A percentile compares a stretch with the other conserved stretches of the same genome.
These are phyloP conservation scores for Beta lomatogona DNA, from an alignment of 179 eudicot species.

Conservation along the genomic window DNA sequence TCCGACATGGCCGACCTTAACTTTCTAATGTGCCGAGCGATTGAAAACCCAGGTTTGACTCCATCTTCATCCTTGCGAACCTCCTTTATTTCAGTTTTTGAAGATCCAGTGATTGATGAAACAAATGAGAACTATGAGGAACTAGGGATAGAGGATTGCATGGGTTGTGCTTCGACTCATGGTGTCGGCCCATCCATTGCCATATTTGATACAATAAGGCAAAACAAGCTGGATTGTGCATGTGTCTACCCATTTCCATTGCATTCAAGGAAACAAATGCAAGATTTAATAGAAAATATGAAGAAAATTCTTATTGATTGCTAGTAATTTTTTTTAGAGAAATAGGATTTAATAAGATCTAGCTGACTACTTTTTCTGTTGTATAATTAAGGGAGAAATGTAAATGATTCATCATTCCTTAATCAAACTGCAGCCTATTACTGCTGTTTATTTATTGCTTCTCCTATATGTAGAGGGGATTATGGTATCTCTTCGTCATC, in stretches of 20 bases:
- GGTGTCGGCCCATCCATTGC: conserved; percentile 84
- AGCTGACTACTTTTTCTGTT: background rate
- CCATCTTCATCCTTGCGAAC: conserved; percentile 78
- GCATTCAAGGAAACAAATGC: conserved; percentile 87
- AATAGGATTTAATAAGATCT: background rate
- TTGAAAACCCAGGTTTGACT: conserved; percentile 84
- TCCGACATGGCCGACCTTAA: conserved; percentile 84
- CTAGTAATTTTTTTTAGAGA: conserved; percentile 15
- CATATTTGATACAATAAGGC: conserved; percentile 67
- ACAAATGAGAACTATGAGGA: conserved; percentile 31
- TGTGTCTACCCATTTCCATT: conserved; percentile 79
- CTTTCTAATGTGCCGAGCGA: conserved; percentile 86
- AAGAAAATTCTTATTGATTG: conserved; percentile 50
- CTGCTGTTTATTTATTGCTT: background rate
- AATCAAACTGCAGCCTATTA: background rate
- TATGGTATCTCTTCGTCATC: background rate
- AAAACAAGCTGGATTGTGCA: conserved; percentile 66
- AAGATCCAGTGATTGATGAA: conserved; percentile 59
- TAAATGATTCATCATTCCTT: conserved; percentile 10
- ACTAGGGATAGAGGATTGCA: conserved; percentile 62
- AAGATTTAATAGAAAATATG: conserved; percentile 59
- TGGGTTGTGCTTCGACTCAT: conserved; percentile 81
- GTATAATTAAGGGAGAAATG: conserved; percentile 4
- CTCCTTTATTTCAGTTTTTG: conserved; percentile 75
- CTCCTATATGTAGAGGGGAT: background rate